Conservation (phyloP, 768 basidiomycete species). For the Lenzites betulinus region DNA sequence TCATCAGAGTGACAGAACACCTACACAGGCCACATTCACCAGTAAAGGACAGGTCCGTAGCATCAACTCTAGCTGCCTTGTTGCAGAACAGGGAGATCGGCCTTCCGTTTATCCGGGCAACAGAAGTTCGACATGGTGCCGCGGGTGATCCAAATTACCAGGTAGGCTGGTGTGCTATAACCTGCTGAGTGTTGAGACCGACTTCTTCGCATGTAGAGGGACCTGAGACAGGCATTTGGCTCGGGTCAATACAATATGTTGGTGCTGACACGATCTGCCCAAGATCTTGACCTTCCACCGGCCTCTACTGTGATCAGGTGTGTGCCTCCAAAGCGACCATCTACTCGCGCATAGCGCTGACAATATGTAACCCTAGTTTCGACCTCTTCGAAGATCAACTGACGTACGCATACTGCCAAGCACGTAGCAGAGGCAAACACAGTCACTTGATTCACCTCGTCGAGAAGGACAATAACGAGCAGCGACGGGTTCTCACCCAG, state of each 20-base stretch:
- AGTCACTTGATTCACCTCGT: conserved; percentile 65
- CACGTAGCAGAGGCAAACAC: conserved; percentile 46
- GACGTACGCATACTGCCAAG: conserved; percentile 57
- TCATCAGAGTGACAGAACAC: background rate
- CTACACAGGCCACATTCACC: background rate
- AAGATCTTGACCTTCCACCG: conserved; percentile 62
- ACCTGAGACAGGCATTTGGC: conserved; percentile 51
- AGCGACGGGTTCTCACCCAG: conserved; percentile 53
- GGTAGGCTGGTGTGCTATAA: background rate
- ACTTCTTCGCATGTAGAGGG: conserved; percentile 37
- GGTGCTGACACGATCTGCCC: conserved; percentile 56
- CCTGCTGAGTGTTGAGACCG: too few species aligned
- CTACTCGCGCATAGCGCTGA: background rate
- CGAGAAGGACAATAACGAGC: conserved; percentile 56
- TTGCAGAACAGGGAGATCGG: background rate
- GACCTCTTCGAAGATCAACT: conserved; percentile 64
- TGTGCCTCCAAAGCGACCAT: conserved; percentile 17
- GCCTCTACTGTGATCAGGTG: conserved; percentile 65
- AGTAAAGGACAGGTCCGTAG: conserved; percentile 59
- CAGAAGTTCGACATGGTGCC: background rate
- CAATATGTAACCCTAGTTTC: conserved; percentile 41
- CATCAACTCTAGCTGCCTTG: conserved; percentile 45
- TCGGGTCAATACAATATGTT: conserved; percentile 64
- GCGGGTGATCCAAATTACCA: background rate
- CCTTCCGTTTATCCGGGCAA: conserved; percentile 11